Conservation (phyloP, 352 stramenopile genomes). For the Phytophthora meadii region DNA sequence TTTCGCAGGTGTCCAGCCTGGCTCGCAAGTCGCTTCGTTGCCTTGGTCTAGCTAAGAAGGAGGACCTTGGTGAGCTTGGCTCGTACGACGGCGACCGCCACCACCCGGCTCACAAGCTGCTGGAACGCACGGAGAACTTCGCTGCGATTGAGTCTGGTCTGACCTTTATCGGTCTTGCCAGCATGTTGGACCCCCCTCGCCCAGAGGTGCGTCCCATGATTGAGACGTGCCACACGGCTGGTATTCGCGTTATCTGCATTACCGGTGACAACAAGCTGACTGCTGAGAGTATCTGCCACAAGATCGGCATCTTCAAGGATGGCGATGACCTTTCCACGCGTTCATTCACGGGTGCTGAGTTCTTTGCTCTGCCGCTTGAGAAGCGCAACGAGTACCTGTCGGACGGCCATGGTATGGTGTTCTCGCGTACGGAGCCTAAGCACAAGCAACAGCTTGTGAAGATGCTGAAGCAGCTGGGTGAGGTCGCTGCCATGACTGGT, state of each 20-base stretch:
- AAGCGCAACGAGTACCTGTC: constrained; percentile 94
- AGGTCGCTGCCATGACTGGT: constrained; percentile 98
- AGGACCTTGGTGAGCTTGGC: constrained; percentile 85
- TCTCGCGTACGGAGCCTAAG: constrained; percentile 97
- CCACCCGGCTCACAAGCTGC: constrained; percentile 83
- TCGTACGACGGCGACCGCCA: constrained; percentile 87
- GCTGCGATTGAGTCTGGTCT: constrained; percentile 95
- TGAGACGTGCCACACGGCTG: constrained; percentile 93
- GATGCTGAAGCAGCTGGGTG: constrained; percentile 95
- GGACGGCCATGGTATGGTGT: constrained; percentile 93
- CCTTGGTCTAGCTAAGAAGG: constrained; percentile 96
- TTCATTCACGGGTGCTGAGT: constrained; percentile 96
- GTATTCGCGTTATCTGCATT: constrained; percentile 99
- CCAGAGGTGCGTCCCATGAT: constrained; percentile 97
- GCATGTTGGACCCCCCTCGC: constrained; percentile 98
- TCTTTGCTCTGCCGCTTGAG: constrained; percentile 93
- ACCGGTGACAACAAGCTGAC: constrained; percentile 99
- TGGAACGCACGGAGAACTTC: constrained; percentile 90
- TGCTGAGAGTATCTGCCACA: constrained; percentile 96
- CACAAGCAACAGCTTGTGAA: constrained; percentile 98
- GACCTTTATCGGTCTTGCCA: constrained; percentile 97
- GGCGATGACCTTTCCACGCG: constrained; percentile 86
- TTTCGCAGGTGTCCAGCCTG: constrained; percentile 92
- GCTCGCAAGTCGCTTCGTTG: constrained; percentile 95
- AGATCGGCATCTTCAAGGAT: constrained; percentile 97